Base-by-base conservation (phyloP, 495 filamentous ascomycete species). In the Usnea hakonensis region DNA sequence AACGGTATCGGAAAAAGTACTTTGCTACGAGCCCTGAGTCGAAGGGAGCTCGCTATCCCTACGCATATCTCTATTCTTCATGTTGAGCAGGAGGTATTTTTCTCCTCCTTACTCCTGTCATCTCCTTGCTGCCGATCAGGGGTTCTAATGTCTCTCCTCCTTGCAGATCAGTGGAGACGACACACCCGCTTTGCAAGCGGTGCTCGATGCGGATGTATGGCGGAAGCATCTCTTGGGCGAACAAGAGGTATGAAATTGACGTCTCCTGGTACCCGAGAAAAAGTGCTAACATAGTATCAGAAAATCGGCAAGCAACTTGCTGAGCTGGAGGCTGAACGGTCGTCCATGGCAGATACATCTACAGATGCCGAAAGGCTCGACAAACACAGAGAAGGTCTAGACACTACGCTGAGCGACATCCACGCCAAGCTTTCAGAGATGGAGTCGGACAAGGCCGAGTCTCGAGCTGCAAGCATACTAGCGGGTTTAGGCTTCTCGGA, bases 1-100 rank as follows among this genome's bases (percentile, higher is more conserved):
- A 99, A 99, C 82, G 94, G 94, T 91, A 92, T 99, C 61, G 94
- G 94, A 80, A 99, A 99, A 83, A 91, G 87, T 76, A 99, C 94
- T 17, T 78, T 99, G 57, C 81, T 99, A 55, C 81, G 93, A 54
- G 94, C 95, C 11, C 76, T 99, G 62, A 95, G 93, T 66, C 85
- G 91, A 66, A 85, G 94, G 88, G 94, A 99, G 71, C 80, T 99
- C 54, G 82, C 94, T 13, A 88, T 99, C 72, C 94, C 94, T 19
- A 93, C 87, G 0, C 95, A 99, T 69, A 97, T 99, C 57, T 96
- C 94, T 19, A 99, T 99, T 81, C 80, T 99, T 19, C 94, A 97
- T 80, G 94, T 99, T 55, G 95, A 97, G 72, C 94, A 99, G 82
- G 94, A 99, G 79, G 90, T 94, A 78, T 64, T 9, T 44, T 57